A percentile compares a stretch with the other conserved stretches of the same genome.
Conservation (phyloP, 2,329 filamentous ascomycete genomes). For the Fusarium sororula region DNA sequence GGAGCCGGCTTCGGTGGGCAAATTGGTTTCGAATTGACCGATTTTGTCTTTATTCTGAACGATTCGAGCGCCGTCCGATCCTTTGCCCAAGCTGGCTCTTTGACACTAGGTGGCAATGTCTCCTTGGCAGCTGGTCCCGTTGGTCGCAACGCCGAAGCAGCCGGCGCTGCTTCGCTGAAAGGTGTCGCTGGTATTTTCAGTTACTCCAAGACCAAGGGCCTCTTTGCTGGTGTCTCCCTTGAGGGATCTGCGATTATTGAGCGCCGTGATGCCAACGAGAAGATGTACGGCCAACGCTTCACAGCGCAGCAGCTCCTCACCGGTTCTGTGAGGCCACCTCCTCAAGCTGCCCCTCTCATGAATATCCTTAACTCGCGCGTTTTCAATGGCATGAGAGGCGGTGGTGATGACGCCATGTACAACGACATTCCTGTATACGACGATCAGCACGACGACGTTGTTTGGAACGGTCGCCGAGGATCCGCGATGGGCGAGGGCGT, state of each 20-base stretch:
- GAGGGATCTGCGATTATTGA: conserved; percentile 95
- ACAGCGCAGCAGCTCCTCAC: conserved; percentile 84
- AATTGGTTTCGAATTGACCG: conserved; percentile 87
- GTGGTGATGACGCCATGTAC: conserved; percentile 76
- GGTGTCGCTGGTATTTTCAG: conserved; percentile 93
- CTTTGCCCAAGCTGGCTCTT: conserved; percentile 89
- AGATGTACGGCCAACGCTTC: conserved; percentile 86
- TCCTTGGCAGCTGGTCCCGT: conserved; percentile 94
- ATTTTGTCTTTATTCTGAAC: conserved; percentile 99
- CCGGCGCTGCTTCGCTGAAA: conserved; percentile 89
- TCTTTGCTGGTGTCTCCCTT: conserved; percentile 94
- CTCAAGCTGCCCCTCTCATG: conserved; percentile 85
- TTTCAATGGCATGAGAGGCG: conserved; percentile 73
- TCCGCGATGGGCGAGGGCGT: conserved; percentile 75
- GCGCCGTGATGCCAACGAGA: conserved; percentile 95
- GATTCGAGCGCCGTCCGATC: conserved; percentile 88
- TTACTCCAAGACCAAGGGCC: conserved; percentile 96
- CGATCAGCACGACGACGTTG: conserved; percentile 80
- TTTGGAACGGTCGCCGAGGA: conserved; percentile 82
- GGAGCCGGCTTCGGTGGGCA: conserved; percentile 87
- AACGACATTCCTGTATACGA: conserved; percentile 94
- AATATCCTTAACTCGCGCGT: conserved; percentile 83
- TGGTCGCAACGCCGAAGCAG: conserved; percentile 94
- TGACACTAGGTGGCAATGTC: conserved; percentile 95
- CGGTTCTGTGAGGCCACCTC: conserved; percentile 80